A percentile compares a stretch with the other conserved stretches of the same genome.
Evolutionary conservation across 257 asterid species (phyloP).

Genomic region (Nicotiana knightiana): DNA sequence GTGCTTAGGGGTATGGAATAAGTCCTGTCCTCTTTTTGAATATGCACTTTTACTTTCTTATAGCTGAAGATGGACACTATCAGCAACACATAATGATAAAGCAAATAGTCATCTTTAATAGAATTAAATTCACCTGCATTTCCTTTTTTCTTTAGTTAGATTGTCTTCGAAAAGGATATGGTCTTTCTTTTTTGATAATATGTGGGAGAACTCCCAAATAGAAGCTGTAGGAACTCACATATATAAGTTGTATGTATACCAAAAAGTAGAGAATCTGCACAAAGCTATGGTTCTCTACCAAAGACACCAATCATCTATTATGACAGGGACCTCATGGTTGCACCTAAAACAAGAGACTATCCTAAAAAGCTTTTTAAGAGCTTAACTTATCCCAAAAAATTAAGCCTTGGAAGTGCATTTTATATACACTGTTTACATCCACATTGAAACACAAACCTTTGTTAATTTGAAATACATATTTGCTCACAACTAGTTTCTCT

Average conservation of each 20-base stretch:
- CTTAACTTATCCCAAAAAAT: neutral
- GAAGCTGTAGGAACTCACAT: neutral
- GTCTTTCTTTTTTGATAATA: neutral
- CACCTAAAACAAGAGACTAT: neutral
- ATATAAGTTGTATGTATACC: neutral
- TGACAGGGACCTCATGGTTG: neutral
- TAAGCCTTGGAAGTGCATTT: neutral
- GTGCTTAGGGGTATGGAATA: neutral
- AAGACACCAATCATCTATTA: neutral
- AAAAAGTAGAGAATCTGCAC: neutral
- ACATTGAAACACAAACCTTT: neutral
- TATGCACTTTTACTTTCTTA: neutral
- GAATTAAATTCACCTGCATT: neutral
- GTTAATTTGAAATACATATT: neutral
- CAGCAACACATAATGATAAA: neutral
- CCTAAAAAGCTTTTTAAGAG: neutral
- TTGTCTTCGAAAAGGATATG: neutral
- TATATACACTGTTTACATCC: neutral
- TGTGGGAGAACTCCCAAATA: neutral
- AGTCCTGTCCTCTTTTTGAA: neutral
- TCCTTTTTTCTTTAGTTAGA: neutral
- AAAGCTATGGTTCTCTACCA: neutral
- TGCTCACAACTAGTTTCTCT: neutral
- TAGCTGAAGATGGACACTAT: neutral
- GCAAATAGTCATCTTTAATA: neutral